Conservation (phyloP, 176 grass and related monocot species). For the Hsuehochloa calcarea region DNA sequence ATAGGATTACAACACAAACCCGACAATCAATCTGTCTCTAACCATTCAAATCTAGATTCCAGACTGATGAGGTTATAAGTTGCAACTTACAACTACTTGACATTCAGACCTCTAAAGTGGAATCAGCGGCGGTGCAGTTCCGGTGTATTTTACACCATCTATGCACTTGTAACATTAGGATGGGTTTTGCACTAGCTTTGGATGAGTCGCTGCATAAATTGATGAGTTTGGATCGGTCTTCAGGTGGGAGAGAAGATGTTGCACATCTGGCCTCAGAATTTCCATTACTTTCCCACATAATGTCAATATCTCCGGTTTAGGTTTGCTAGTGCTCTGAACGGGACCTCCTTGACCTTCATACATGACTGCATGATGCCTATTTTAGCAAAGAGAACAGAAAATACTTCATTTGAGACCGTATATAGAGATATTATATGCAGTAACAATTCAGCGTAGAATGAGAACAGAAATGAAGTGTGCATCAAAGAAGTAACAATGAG, state of each 20-base stretch:
- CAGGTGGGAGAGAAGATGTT: slow-evolving; percentile 87
- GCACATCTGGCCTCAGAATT: slow-evolving; percentile 75
- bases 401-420: neutral
- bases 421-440: neutral
- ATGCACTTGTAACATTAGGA: slow-evolving; percentile 22
- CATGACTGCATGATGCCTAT: slow-evolving; percentile 95
- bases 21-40: neutral
- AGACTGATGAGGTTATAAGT: neutral
- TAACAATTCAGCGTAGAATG: neutral
- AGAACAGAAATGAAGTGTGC: neutral
- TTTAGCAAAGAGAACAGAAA: neutral
- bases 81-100: slow-evolving; percentile 2
- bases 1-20: neutral
- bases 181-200: slow-evolving; percentile 72
- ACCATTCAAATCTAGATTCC: neutral
- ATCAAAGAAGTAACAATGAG: neutral
- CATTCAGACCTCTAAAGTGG: neutral
- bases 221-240: slow-evolving; percentile 73
- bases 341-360: slow-evolving; percentile 98
- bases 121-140: neutral
- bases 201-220: slow-evolving; percentile 97
- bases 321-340: slow-evolving; percentile 87
- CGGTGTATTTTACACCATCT: neutral
- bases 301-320: slow-evolving; percentile 90
- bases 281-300: slow-evolving; percentile 89